Evolutionary conservation across 441 rosid species (phyloP).

Genomic region (Jatropha multifida): DNA sequence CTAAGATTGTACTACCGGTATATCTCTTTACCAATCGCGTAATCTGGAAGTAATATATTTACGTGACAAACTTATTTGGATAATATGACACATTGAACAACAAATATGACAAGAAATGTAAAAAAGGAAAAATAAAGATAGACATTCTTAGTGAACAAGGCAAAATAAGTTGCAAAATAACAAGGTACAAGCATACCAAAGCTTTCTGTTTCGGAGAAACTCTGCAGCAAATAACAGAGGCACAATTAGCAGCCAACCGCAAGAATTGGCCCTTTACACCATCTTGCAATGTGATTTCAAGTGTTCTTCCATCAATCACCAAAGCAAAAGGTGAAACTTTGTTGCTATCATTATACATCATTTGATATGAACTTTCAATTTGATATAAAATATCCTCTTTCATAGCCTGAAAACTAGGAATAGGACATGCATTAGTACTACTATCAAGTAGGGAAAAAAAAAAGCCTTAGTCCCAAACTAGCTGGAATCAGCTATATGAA

Average conservation of each 20-base stretch:
- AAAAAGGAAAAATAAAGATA: neutral
- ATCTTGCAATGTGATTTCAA: slow-evolving; percentile 45
- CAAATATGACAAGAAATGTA: neutral
- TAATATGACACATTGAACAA: neutral
- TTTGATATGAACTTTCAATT: slow-evolving; percentile 40
- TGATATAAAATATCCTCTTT: slow-evolving; percentile 46
- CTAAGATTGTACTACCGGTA: slow-evolving; percentile 58
- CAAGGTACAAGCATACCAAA: slow-evolving; percentile 35
- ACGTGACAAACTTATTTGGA: neutral
- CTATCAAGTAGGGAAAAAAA: no score
- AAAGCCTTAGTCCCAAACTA: no score
- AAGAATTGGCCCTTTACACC: slow-evolving; percentile 56
- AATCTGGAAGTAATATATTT: slow-evolving; percentile 33
- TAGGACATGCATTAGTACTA: neutral
- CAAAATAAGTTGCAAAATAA: neutral
- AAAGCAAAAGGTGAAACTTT: slow-evolving; percentile 49
- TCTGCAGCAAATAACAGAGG: slow-evolving; percentile 69
- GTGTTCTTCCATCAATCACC: slow-evolving; percentile 59
- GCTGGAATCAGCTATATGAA: no score
- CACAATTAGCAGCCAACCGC: slow-evolving; percentile 57
- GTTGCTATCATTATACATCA: slow-evolving; percentile 37
- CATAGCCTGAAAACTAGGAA: slow-evolving; percentile 44
- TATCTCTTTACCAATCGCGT: slow-evolving; percentile 59
- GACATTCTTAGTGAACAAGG: no score
- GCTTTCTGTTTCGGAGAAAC: slow-evolving; percentile 82